Evolutionary conservation across 192 early-diverging fungal genomes (phyloP).

Genomic region (Backusella circina): DNA sequence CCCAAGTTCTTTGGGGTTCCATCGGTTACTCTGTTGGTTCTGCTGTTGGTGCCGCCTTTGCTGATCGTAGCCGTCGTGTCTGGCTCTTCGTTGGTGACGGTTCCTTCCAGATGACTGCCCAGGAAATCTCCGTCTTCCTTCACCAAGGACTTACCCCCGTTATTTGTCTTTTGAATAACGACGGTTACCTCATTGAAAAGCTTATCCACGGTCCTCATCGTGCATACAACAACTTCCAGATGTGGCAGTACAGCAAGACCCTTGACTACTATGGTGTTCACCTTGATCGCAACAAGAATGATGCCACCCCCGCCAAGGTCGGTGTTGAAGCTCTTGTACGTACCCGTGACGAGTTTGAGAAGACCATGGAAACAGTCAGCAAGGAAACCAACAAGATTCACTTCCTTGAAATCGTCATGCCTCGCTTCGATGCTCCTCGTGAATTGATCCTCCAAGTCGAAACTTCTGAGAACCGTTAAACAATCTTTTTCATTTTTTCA

Average conservation of each 20-base stretch:
- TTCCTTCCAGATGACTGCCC: slow-evolving; percentile 47
- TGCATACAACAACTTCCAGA: slow-evolving; percentile 45
- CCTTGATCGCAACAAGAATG: slow-evolving; percentile 20
- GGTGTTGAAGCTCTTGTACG: slow-evolving; percentile 31
- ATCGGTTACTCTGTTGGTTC: slow-evolving; percentile 37
- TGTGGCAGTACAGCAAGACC: slow-evolving; percentile 47
- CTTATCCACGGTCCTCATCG: slow-evolving; percentile 42
- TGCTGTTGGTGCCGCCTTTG: slow-evolving; percentile 41
- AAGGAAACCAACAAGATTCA: slow-evolving; percentile 35
- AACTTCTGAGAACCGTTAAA: slow-evolving; percentile 22
- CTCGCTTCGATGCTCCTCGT: slow-evolving; percentile 41
- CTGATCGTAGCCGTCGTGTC: slow-evolving; percentile 37
- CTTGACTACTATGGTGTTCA: slow-evolving; percentile 41
- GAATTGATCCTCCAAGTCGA: slow-evolving; percentile 32
- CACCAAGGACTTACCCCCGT: slow-evolving; percentile 45
- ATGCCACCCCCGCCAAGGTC: slow-evolving; percentile 9
- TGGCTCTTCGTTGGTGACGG: slow-evolving; percentile 49
- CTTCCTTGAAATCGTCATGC: slow-evolving; percentile 47
- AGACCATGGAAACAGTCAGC: slow-evolving; percentile 25
- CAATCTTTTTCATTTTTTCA: neutral
- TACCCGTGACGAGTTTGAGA: slow-evolving; percentile 37
- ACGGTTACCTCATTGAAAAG: slow-evolving; percentile 51
- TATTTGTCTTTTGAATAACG: slow-evolving; percentile 49
- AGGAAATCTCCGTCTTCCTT: slow-evolving; percentile 48
- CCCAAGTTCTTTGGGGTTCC: slow-evolving; percentile 36